Base-by-base conservation (phyloP, 2,329 filamentous ascomycete species). In the Trichoderma gracile region DNA sequence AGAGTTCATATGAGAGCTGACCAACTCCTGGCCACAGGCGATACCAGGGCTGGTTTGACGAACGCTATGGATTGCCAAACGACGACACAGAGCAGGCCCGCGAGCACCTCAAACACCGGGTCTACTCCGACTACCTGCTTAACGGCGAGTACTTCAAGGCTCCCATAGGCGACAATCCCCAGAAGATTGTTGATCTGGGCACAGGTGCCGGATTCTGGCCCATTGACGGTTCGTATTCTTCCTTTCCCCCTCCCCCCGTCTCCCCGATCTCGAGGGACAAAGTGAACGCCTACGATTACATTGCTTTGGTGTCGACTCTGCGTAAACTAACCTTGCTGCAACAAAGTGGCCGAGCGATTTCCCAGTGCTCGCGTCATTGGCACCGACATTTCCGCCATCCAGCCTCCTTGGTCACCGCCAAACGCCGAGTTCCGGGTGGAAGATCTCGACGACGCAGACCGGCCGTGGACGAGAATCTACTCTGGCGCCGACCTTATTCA, bases 161-260 rank as follows among this genome's bases (percentile, higher is more conserved):
- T 1, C 81, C 81, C 6, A 76, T 84, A 19, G 78, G 76, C 21
- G 70, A 76, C 25, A 71, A 74, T 23, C 80, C 80, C 2, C 81
- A 83, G 54, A 82, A 79, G 67, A 81, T 84, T 64, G 72, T 83
- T 42, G 81, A 84, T 65, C 69, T 83, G 17, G 82, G 81, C 27
- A 83, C 81, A 5, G 82, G 81, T 6, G 80, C 79, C 38, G 80
- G 80, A 30, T 77, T 85, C 47, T 88, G 85, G 85, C 84, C 84
- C 2, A 80, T 85, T 60, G 80, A 82, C 68, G 74, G 80, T 82
- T 69, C 43, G 76, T 73, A 14, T 45, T 23, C 40, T 30, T 6
- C 21, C 12, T 23, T 21, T 9, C 8, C 17, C 3, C 47, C 21
- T 12, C n/a, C 15, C 49, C 25, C 40, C 40, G 3, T 7, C 17